Evolutionary conservation across 1,139 yeast species (phyloP), one percentile per base, ranked within the genome.

Genomic region (Neolecta irregularis): DNA sequence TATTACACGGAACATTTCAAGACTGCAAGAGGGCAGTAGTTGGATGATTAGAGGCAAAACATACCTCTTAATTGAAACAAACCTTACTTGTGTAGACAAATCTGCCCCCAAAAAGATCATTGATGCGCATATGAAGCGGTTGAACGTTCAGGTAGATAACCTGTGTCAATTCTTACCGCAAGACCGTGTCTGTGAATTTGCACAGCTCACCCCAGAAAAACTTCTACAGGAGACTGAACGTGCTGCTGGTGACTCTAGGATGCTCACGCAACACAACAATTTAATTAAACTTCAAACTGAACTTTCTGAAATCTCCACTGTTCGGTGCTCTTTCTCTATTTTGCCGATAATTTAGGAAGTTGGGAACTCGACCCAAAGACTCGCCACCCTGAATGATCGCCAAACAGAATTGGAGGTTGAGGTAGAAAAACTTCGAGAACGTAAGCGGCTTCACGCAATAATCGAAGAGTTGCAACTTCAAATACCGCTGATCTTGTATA

Each of bases 141-240:
- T 73, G 44, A 78, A 78, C 48, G 78, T 91, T 41, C 96, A 88
- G 50, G 63, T 91, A 40, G 92, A 81, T 52, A 91, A 85, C 49
- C 62, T 88, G 39, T 88, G 24, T 50, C 96, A 88, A 51, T 91
- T 91, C 51, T 58, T 91, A 36, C 94, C 98, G 0, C 99, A 91
- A 51, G 98, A 88, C 48, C 65, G 92, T 44, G 98, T 88, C 6
- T 88, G 93, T 1, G 85, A 81, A 45, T 91, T 91, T 60, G 93
- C 96, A 0, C 70, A 75, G 4, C 58, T 81, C 42, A 67, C 79
- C 11, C 79, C 93, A 0, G 85, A 77, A 42, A 72, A 73, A 43
- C 57, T 88, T 7, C 60, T 91, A 7, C 50, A 64, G 23, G 93
- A 80, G 48, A 80, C 93, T 1, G 81, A 83, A 50, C 61, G 92